Percentiles rank a stretch among this genome's conserved stretches.
phyloP scores from a whole-genome alignment of 1,284 basidiomycete species.

The Microbotryum saponariae region DNA sequence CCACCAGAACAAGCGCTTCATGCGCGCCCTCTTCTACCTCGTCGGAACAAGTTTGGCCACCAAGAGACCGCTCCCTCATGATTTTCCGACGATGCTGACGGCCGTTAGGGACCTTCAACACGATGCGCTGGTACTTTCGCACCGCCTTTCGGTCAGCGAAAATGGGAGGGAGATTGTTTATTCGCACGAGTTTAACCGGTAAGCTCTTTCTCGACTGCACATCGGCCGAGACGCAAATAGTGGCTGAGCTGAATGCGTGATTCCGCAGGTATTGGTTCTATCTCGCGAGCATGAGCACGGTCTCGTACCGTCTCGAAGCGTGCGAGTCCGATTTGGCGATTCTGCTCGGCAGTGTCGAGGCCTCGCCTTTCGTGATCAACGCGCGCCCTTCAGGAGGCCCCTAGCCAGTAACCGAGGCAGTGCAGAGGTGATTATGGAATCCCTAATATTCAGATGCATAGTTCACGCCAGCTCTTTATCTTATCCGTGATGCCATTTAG shows the following conservation, averaged over 20 bases:
- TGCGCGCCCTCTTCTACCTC: slow-evolving; percentile 2
- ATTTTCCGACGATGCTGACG: slow-evolving; percentile 32
- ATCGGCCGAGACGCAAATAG: not conserved
- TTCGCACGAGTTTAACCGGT: slow-evolving; percentile 35
- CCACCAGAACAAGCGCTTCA: slow-evolving; percentile 10
- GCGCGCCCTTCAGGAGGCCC: not conserved
- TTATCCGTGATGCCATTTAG: too few relatives aligned
- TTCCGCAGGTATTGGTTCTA: slow-evolving; percentile 29
- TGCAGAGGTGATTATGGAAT: too few relatives aligned
- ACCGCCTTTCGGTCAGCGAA: slow-evolving; percentile 34
- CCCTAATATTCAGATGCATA: too few relatives aligned
- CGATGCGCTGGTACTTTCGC: slow-evolving; percentile 38
- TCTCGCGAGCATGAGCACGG: not conserved
- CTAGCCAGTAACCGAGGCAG: too few relatives aligned
- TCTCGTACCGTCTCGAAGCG: slow-evolving; percentile 12
- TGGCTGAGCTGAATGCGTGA: not conserved
- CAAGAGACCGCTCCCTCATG: slow-evolving; percentile 32
- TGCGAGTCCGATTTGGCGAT: slow-evolving; percentile 34
- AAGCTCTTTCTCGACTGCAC: slow-evolving; percentile 3
- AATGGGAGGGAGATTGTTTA: slow-evolving; percentile 32
- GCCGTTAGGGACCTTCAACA: slow-evolving; percentile 35
- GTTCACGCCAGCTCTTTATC: too few relatives aligned
- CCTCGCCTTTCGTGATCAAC: slow-evolving; percentile 14
- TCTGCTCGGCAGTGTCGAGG: slow-evolving; percentile 36
- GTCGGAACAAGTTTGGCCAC: slow-evolving; percentile 4